A percentile compares a stretch with the other conserved stretches of the same genome.
These are phyloP conservation scores for Dendrobium huoshanense DNA, from an alignment of 106 monocot genomes.

Conservation along the genomic window DNA sequence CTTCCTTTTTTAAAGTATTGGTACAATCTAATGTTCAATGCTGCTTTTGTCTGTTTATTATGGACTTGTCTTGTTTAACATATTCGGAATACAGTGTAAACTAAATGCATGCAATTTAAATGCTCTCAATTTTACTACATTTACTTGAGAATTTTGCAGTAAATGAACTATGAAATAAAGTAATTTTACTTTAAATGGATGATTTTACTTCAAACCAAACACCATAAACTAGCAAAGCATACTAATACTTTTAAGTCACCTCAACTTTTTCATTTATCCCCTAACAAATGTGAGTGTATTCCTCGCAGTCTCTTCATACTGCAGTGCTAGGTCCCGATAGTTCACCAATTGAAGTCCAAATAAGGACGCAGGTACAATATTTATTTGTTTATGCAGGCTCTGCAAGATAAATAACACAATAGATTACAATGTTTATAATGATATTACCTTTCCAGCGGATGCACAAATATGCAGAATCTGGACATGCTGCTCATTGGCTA, in stretches of 20 bases:
- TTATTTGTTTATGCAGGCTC: not conserved
- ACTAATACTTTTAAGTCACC: no score
- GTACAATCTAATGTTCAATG: not conserved
- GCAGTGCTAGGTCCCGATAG: slow-evolving; percentile 84
- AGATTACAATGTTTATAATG: not conserved
- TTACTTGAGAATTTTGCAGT: no score
- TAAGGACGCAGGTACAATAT: slow-evolving; percentile 74
- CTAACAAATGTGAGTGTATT: not conserved
- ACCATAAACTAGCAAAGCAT: no score
- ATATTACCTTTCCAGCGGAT: slow-evolving; percentile 37
- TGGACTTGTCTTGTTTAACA: no score
- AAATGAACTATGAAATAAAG: no score
- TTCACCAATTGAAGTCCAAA: slow-evolving; percentile 88
- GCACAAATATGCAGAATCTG: slow-evolving; percentile 89
- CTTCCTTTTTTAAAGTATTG: not conserved
- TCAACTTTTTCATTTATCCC: no score
- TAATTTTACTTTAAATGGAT: no score
- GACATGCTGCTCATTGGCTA: slow-evolving; percentile 93
- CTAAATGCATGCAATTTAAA: no score
- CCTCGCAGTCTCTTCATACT: slow-evolving; percentile 88
- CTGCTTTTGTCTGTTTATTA: not conserved
- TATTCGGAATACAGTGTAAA: no score
- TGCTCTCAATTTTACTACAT: no score
- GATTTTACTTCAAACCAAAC: no score
- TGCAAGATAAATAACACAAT: not conserved